Conservation (phyloP, 2,329 filamentous ascomycete genomes). For the Calonectria multiphialidica region DNA sequence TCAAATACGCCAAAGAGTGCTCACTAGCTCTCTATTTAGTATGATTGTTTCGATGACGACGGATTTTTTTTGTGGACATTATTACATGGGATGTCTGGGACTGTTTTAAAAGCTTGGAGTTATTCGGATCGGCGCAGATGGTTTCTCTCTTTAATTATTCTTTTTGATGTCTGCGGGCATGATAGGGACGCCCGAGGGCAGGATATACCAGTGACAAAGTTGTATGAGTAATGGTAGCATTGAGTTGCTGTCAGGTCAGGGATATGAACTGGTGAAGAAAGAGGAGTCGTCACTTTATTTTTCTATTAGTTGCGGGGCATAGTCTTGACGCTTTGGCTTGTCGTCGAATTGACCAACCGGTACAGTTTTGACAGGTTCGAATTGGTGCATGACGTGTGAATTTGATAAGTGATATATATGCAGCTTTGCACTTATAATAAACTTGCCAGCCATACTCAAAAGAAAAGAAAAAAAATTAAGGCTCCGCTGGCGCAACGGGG, state of each 20-base stretch:
- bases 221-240: not conserved
- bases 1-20: not conserved
- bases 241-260: not conserved
- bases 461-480: not conserved
- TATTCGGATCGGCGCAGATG: not conserved
- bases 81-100: not conserved
- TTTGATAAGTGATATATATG: not conserved
- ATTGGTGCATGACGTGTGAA: not conserved
- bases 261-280: not conserved
- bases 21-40: not conserved
- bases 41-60: not conserved
- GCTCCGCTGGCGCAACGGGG: not conserved
- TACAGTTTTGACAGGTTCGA: not conserved
- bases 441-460: not conserved
- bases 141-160: not conserved
- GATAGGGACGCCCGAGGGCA: not conserved
- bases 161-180: not conserved
- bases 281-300: not conserved
- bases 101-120: not conserved
- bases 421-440: not conserved
- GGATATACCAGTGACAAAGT: conserved; percentile 6
- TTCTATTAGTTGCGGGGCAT: not conserved
- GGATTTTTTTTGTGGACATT: not conserved
- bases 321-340: not conserved
- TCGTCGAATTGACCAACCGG: not conserved